Conservation (phyloP, 2,329 filamentous ascomycete species). For the Sphaerostilbella broomeana region DNA sequence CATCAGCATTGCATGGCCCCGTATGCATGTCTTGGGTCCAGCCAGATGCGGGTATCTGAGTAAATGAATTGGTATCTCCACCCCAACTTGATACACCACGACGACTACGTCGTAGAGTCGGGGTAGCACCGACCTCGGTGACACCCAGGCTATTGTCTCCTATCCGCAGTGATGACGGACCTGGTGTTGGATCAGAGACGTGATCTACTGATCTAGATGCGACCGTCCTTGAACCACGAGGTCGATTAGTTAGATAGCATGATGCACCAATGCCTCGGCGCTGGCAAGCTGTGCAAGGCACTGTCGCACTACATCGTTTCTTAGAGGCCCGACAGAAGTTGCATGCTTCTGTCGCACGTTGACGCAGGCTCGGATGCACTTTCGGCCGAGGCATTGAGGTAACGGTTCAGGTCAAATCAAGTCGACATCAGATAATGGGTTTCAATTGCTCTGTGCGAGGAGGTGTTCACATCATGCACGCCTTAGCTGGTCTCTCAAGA, state of each 20-base stretch:
- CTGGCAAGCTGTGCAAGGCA: conserved; percentile 42
- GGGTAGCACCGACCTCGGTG: neutral
- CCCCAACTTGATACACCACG: conserved; percentile 4
- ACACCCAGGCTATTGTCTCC: conserved; percentile 2
- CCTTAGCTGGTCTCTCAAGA: neutral
- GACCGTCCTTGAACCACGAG: conserved; percentile 20
- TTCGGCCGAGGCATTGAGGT: conserved; percentile 48
- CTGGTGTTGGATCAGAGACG: neutral
- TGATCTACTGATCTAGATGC: neutral
- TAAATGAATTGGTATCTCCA: neutral
- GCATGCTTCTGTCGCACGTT: conserved; percentile 43
- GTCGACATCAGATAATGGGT: too few species aligned
- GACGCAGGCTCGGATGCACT: conserved; percentile 41
- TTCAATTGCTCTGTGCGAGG: too few species aligned
- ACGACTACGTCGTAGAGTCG: neutral
- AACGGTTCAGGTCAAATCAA: too few species aligned
- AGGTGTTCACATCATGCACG: neutral
- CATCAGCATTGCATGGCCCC: conserved; percentile 1
- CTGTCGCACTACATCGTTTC: conserved; percentile 43
- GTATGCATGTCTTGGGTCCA: conserved; percentile 5
- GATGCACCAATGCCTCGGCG: conserved; percentile 34
- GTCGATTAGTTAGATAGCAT: conserved; percentile 30
- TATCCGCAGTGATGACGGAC: conserved; percentile 4
- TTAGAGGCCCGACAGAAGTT: conserved; percentile 42
- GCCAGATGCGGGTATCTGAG: neutral